phyloP scores from a whole-genome alignment of 2,329 filamentous ascomycete genomes.

The Neurospora sp. region DNA sequence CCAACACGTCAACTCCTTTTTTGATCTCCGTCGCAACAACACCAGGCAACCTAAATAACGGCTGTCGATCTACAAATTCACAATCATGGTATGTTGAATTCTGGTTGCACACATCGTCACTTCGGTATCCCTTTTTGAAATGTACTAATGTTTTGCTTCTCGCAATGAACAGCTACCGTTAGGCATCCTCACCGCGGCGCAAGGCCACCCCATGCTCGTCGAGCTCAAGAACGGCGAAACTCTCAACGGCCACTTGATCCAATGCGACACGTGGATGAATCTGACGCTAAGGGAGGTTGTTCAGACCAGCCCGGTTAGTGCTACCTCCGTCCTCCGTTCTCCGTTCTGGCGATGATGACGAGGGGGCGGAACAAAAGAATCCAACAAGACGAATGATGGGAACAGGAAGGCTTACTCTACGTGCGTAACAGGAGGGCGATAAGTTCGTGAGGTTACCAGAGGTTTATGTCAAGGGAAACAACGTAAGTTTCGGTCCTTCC shows the following conservation, averaged over 20 bases:
- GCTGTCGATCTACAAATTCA: neutral
- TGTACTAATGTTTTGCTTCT: conserved; percentile 15
- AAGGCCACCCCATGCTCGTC: conserved; percentile 96
- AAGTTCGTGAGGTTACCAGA: conserved; percentile 88
- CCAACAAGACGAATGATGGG: neutral
- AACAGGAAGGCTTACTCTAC: conserved; percentile 4
- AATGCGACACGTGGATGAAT: conserved; percentile 99
- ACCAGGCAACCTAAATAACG: neutral
- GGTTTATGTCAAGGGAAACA: conserved; percentile 95
- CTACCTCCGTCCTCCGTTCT: neutral
- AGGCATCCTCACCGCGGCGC: conserved; percentile 85
- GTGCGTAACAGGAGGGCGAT: conserved; percentile 61
- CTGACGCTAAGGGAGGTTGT: conserved; percentile 94
- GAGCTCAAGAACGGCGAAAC: conserved; percentile 98
- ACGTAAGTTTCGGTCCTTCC: conserved; percentile 49
- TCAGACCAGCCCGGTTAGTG: conserved; percentile 71
- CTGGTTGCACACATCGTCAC: neutral
- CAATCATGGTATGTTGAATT: neutral
- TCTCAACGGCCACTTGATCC: conserved; percentile 88
- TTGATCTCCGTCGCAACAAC: neutral
- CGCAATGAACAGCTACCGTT: conserved; percentile 46
- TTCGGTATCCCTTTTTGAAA: neutral
- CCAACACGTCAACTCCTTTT: neutral
- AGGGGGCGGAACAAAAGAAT: neutral
- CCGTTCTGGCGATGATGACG: neutral